phyloP scores from a whole-genome alignment of 2,329 filamentous ascomycete genomes.

The Aspergillus sojae region DNA sequence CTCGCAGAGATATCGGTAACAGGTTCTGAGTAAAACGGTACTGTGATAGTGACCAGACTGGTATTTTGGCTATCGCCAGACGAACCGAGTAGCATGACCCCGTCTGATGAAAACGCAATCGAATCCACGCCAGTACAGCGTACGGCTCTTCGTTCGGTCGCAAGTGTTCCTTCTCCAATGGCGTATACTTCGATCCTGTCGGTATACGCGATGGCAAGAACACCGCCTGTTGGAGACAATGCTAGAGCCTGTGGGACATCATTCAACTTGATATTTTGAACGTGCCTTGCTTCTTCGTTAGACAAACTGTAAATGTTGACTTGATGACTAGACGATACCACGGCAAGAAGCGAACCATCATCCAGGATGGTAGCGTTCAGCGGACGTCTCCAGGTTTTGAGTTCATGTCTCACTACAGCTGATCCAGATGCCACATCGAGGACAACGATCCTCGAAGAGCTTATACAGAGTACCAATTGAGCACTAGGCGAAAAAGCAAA shows the following conservation, averaged over 20 bases:
- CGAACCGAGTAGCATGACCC: slow-evolving; percentile 76
- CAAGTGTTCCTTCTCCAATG: slow-evolving; percentile 63
- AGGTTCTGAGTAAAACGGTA: slow-evolving; percentile 71
- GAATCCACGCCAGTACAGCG: slow-evolving; percentile 77
- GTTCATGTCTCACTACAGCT: slow-evolving; percentile 70
- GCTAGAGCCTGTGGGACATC: slow-evolving; percentile 77
- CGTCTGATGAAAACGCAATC: slow-evolving; percentile 75
- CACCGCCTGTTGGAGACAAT: slow-evolving; percentile 77
- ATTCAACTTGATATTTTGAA: slow-evolving; percentile 75
- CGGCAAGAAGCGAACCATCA: slow-evolving; percentile 73
- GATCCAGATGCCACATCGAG: slow-evolving; percentile 66
- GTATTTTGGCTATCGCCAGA: slow-evolving; percentile 66
- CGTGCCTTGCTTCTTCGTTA: slow-evolving; percentile 65
- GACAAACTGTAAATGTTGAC: slow-evolving; percentile 81
- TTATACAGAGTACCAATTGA: slow-evolving; percentile 75
- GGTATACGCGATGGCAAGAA: slow-evolving; percentile 82
- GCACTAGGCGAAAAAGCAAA: slow-evolving; percentile 79
- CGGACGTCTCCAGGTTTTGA: slow-evolving; percentile 77
- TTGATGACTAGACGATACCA: slow-evolving; percentile 79
- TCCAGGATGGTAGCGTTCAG: slow-evolving; percentile 78
- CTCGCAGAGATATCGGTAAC: slow-evolving; percentile 52
- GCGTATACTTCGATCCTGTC: slow-evolving; percentile 88
- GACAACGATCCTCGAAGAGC: slow-evolving; percentile 81
- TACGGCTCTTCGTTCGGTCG: slow-evolving; percentile 72
- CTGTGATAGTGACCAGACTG: slow-evolving; percentile 75